These are phyloP conservation scores for Mytilinidion resinicola DNA, from an alignment of 495 filamentous ascomycete genomes.

Conservation along the genomic window DNA sequence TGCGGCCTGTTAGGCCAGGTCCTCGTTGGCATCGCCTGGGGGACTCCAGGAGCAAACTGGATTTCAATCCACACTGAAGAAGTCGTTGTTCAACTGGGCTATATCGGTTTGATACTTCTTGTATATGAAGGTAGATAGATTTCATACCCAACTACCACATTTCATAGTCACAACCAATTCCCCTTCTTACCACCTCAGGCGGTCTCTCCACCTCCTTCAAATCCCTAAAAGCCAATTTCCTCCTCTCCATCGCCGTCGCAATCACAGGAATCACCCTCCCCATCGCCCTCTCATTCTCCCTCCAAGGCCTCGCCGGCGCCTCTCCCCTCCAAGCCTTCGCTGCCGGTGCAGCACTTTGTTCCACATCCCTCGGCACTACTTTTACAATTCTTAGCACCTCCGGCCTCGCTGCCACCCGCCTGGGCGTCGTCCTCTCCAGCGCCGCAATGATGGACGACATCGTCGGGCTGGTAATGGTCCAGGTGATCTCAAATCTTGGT, in stretches of 20 bases:
- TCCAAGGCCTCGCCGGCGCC: constrained; percentile 40
- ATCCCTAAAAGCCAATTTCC: constrained; percentile 53
- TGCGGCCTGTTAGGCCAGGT: constrained; percentile 73
- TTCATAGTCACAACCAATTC: neutral
- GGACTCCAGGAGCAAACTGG: constrained; percentile 53
- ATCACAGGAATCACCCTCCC: constrained; percentile 57
- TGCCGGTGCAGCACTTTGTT: constrained; percentile 68
- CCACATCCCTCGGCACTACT: constrained; percentile 72
- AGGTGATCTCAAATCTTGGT: constrained; percentile 53
- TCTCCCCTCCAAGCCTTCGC: constrained; percentile 61
- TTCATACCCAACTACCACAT: neutral
- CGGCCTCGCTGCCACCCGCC: constrained; percentile 50
- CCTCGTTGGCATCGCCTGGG: constrained; percentile 64
- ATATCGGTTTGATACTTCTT: constrained; percentile 66
- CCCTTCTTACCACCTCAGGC: constrained; percentile 35
- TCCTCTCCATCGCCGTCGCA: constrained; percentile 55
- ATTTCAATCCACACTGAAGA: constrained; percentile 45
- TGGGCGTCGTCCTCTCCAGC: constrained; percentile 63
- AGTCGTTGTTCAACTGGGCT: constrained; percentile 62
- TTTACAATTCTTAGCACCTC: constrained; percentile 63
- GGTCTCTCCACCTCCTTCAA: constrained; percentile 60
- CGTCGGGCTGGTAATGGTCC: constrained; percentile 71
- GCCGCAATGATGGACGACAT: constrained; percentile 84
- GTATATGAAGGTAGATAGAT: constrained; percentile 57
- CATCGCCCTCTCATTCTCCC: constrained; percentile 61